phyloP scores from a whole-genome alignment of 176 grass and related monocot genomes.

The Melocanna baccifera region DNA sequence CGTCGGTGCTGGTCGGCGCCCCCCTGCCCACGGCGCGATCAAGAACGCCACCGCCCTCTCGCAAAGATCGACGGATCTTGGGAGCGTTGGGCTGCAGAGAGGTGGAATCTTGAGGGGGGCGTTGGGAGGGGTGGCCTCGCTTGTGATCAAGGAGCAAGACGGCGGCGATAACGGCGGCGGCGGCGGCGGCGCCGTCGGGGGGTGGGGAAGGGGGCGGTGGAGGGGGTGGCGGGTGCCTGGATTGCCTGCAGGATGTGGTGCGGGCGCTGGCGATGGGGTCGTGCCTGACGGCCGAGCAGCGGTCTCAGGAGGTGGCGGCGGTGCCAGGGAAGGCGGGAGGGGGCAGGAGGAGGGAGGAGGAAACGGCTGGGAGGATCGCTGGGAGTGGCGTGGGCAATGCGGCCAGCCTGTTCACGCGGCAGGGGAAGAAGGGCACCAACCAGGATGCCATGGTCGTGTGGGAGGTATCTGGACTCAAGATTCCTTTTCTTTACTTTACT shows the following conservation, averaged over 20 bases:
- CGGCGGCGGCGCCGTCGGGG: constrained; percentile 21
- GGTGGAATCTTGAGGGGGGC: background rate
- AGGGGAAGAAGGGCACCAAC: constrained; percentile 76
- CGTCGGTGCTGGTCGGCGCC: background rate
- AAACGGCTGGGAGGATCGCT: constrained; percentile 30
- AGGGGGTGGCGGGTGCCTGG: constrained; percentile 29
- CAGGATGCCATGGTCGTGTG: constrained; percentile 81
- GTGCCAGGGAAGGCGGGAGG: background rate
- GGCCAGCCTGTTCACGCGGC: constrained; percentile 62
- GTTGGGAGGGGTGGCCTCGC: background rate
- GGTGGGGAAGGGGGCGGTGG: background rate
- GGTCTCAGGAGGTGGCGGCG: background rate
- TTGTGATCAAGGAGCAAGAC: constrained; percentile 5
- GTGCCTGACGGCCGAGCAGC: constrained; percentile 31
- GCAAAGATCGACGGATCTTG: constrained; percentile 25
- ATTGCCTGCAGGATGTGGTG: constrained; percentile 40
- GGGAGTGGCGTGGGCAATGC: constrained; percentile 45
- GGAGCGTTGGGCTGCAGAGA: background rate
- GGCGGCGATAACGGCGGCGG: constrained; percentile 21
- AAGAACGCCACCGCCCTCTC: background rate
- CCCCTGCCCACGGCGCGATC: background rate
- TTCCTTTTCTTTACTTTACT: background rate
- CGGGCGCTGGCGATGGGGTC: constrained; percentile 39
- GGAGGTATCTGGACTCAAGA: constrained; percentile 49
- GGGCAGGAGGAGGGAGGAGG: constrained; percentile 30